Evolutionary conservation across 768 basidiomycete species (phyloP).

Genomic region (Coprinellus micaceus): DNA sequence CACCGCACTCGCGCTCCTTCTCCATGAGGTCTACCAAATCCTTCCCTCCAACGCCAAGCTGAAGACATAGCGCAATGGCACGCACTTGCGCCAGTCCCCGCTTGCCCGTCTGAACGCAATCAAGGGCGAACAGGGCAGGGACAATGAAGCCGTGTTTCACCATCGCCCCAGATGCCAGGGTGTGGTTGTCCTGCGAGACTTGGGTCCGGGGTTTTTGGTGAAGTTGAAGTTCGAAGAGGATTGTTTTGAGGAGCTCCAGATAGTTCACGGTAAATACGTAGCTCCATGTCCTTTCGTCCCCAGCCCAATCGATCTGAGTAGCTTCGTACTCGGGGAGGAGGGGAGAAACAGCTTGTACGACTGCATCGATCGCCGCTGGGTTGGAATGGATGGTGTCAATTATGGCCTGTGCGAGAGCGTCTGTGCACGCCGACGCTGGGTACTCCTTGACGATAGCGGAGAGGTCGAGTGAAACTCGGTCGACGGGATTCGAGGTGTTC

Average conservation of each 20-base stretch:
- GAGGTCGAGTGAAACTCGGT: background rate
- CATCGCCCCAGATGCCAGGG: background rate
- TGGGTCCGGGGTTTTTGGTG: background rate
- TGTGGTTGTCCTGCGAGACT: background rate
- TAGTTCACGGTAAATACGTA: background rate
- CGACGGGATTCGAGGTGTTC: background rate
- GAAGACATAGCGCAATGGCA: background rate
- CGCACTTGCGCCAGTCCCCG: background rate
- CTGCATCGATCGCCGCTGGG: background rate
- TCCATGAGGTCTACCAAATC: background rate
- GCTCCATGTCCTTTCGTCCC: background rate
- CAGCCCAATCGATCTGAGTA: background rate
- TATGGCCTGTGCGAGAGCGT: background rate
- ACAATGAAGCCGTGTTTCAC: background rate
- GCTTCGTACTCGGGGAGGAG: background rate
- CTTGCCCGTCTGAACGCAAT: background rate
- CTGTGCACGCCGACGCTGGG: background rate
- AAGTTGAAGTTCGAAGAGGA: background rate
- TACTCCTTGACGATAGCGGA: background rate
- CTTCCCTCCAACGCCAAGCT: background rate
- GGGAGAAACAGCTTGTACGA: background rate
- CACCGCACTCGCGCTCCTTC: background rate
- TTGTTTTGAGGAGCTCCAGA: background rate
- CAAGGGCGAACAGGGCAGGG: too few relatives aligned
- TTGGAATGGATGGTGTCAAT: background rate